A percentile compares a stretch with the other conserved stretches of the same genome.
phyloP scores from a whole-genome alignment of 345 rosid species.

The Gossypium thurberi region DNA sequence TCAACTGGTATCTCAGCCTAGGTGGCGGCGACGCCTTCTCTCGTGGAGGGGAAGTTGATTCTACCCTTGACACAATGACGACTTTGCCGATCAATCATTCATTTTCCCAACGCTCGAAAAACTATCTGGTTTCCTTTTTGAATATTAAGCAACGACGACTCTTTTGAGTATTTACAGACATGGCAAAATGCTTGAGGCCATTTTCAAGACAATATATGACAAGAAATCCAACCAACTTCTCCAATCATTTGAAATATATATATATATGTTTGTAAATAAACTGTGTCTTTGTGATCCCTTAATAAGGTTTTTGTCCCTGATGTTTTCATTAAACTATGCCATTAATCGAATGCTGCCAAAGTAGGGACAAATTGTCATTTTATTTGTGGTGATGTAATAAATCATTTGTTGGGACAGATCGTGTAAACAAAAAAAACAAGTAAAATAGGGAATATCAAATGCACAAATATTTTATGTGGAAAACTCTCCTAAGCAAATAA shows the following conservation, averaged over 20 bases:
- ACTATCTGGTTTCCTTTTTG: background rate
- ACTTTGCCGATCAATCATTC: background rate
- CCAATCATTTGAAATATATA: background rate
- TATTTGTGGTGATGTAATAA: conserved; percentile 6
- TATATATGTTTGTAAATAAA: conserved; percentile 2
- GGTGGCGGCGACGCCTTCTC: background rate
- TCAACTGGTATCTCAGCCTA: conserved; percentile 24
- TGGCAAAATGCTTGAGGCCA: background rate
- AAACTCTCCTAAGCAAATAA: too few species aligned
- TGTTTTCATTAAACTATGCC: background rate
- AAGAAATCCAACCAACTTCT: background rate
- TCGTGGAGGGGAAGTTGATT: background rate
- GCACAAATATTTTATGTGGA: too few species aligned
- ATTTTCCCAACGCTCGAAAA: background rate
- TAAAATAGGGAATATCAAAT: too few species aligned
- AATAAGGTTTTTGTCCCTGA: conserved; percentile 8
- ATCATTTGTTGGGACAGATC: background rate
- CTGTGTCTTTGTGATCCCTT: background rate
- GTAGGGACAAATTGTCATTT: background rate
- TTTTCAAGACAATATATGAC: background rate
- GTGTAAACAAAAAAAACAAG: too few species aligned
- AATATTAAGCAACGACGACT: background rate
- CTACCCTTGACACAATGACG: background rate
- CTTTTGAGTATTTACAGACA: background rate
- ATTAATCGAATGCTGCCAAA: background rate